Evolutionary conservation across 202 grass and related monocot species (phyloP).

Genomic region (Elaeis oleifera): DNA sequence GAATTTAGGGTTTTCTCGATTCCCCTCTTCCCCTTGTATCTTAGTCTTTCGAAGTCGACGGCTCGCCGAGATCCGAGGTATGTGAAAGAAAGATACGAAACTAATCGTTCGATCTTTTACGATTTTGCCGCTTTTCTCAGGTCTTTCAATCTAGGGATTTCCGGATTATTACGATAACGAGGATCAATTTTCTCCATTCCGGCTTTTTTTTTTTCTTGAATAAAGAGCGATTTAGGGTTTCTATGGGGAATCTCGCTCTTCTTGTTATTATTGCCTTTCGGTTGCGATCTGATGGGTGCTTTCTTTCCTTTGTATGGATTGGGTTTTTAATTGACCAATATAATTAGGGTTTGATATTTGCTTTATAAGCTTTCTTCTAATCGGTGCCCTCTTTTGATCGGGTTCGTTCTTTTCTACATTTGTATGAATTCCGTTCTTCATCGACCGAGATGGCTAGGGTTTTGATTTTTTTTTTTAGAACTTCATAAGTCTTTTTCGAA

Average conservation of each 20-base stretch:
- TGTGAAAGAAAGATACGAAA: neutral
- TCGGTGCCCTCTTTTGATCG: too few relatives aligned
- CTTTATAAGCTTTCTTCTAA: neutral
- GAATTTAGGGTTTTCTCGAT: too few relatives aligned
- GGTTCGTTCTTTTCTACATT: too few relatives aligned
- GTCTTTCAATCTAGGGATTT: neutral
- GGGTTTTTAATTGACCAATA: neutral
- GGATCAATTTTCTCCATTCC: too few relatives aligned
- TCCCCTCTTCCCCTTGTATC: neutral
- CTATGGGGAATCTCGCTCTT: too few relatives aligned
- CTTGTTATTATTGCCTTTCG: too few relatives aligned
- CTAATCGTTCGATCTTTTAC: neutral
- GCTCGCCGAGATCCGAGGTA: conserved; percentile 1
- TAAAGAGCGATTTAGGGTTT: too few relatives aligned
- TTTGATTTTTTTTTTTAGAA: too few relatives aligned
- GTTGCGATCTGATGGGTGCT: too few relatives aligned
- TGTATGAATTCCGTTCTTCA: too few relatives aligned
- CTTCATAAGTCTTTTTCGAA: conserved; percentile 8
- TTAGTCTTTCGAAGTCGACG: neutral
- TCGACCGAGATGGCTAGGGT: too few relatives aligned
- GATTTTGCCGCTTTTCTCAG: neutral
- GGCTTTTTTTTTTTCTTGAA: neutral
- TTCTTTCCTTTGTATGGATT: neutral
- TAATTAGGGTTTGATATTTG: neutral
- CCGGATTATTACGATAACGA: neutral